Evolutionary conservation across 2,329 filamentous ascomycete species (phyloP), one percentile per base, ranked within the genome.

Genomic region (Apiospora sp.): DNA sequence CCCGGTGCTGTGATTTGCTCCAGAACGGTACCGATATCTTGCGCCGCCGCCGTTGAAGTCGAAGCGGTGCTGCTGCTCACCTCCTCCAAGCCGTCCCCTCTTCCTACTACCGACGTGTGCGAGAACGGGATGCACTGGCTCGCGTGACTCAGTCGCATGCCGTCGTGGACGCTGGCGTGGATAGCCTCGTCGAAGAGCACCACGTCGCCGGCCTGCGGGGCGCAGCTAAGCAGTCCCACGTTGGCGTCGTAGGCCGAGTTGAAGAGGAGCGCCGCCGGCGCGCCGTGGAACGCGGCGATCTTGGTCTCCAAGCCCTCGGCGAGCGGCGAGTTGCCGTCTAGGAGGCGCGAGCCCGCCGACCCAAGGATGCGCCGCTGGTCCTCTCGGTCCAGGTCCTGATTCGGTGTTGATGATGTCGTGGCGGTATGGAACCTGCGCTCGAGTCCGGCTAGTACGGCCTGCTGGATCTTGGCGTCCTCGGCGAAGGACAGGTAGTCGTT

Each of bases 401-500:
- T 44, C 22, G 19, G 16, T 22, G 44, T 48, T 1, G n/a, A 19
- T 22, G 24, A 8, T 4, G 37, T 68, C 14, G 67, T 68, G 43
- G 54, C 54, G 73, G 68, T 1, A 71, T 73, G 30, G 14, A 61
- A 14, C 7, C 54, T 37, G 54, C 30, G 54, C 54, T 61, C 54
- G 3, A 61, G 30, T 34, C 30, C 37, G 54, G 54, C 30, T 27
- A 61, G 16, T 30, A 61, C 54, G 30, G 8, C 37, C 30, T 6
- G 30, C 16, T 61, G 54, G 54, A 61, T 61, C 19, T 12, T 16
- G 54, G 30, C 8, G 30, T 61, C 30, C 30, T 61, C 54, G 19
- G 93, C 91, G 7, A 95, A 92, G 68, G 95, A 94, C 73, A 97
- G 94, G 79, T 96, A 93, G 71, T 89, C 90, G 80, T 95, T 92